Conservation (phyloP, 768 basidiomycete genomes). For the Serendipita sp. region DNA sequence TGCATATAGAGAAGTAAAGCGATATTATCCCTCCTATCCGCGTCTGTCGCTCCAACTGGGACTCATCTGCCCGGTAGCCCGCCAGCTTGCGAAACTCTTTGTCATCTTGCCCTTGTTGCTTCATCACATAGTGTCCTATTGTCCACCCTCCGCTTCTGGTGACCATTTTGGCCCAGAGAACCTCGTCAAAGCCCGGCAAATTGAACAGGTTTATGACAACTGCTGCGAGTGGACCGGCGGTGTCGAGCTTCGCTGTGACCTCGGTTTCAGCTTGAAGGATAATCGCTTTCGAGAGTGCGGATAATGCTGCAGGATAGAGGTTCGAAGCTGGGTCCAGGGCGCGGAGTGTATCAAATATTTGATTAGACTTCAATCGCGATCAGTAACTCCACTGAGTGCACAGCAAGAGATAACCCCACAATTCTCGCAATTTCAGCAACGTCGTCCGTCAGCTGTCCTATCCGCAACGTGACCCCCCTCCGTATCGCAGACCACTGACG, state of each 20-base stretch:
- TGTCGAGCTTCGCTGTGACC: slow-evolving; percentile 74
- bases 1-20: slow-evolving; percentile 60
- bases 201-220: slow-evolving; percentile 50
- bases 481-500: slow-evolving; percentile 51
- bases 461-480: slow-evolving; percentile 69
- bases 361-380: slow-evolving; percentile 22
- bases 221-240: slow-evolving; percentile 67
- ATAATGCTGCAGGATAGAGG: slow-evolving; percentile 65
- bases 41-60: slow-evolving; percentile 40
- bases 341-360: slow-evolving; percentile 31
- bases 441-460: slow-evolving; percentile 77
- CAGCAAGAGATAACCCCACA: slow-evolving; percentile 27
- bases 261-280: slow-evolving; percentile 88
- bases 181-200: slow-evolving; percentile 42
- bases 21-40: slow-evolving; percentile 70
- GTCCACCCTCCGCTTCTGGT: slow-evolving; percentile 85
- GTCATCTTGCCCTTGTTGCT: slow-evolving; percentile 20
- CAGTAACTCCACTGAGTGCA: slow-evolving; percentile 13
- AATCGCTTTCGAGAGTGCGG: slow-evolving; percentile 77
- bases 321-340: slow-evolving; percentile 17
- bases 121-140: slow-evolving; percentile 20
- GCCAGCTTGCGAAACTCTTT: slow-evolving; percentile 25
- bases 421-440: slow-evolving; percentile 42
- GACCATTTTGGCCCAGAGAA: slow-evolving; percentile 73
- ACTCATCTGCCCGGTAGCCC: slow-evolving; percentile 33